Evolutionary conservation across 2,329 filamentous ascomycete species (phyloP), one percentile per base, ranked within the genome.

Genomic region (Bisporella sp.): DNA sequence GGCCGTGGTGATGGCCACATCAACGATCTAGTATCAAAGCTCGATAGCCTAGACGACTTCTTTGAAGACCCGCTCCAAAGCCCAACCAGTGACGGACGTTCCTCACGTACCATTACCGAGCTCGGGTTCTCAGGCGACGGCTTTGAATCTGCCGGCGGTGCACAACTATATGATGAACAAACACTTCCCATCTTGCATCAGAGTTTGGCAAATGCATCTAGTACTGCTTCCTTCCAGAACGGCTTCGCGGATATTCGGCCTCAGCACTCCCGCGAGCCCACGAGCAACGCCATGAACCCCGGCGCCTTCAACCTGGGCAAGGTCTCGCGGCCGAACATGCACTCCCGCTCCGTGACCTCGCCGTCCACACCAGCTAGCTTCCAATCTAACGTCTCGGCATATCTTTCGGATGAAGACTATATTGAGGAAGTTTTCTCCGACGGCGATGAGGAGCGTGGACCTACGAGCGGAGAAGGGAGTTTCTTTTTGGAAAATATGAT

Each of bases 91-190:
- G 80, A 85, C 50, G 76, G 77, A 1, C 74, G 77, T 3, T 83
- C 82, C 0, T 82, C 81, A 1, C 73, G 76, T 35, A 84, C 81
- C 0, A 74, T 84, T 12, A 84, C 81, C 0, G 81, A 84, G 63
- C 81, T 77, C 0, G 79, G 82, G 56, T 86, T 83, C 56, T 74
- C 80, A 0, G 78, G 78, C 0, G 82, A 83, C 54, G 77, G 76
- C 7, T 82, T 83, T 47, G 86, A 93, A 57, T 83, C 84, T 1
- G 8, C 35, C 8, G n/a, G n/a, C 35, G 86, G 84, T 8, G 88
- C 91, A 28, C 84, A 89, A 64, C 71, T 96, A 0, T 96, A 97
- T 67, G 91, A 96, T 61, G 89, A 96, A 66, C 89, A 95, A 64
- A 95, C 93, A 5, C 75, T 93, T 8, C 92, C 92, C 0, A 95